These are phyloP conservation scores for Quercus engelmannii DNA, from an alignment of 306 rosid species.

Conservation along the genomic window DNA sequence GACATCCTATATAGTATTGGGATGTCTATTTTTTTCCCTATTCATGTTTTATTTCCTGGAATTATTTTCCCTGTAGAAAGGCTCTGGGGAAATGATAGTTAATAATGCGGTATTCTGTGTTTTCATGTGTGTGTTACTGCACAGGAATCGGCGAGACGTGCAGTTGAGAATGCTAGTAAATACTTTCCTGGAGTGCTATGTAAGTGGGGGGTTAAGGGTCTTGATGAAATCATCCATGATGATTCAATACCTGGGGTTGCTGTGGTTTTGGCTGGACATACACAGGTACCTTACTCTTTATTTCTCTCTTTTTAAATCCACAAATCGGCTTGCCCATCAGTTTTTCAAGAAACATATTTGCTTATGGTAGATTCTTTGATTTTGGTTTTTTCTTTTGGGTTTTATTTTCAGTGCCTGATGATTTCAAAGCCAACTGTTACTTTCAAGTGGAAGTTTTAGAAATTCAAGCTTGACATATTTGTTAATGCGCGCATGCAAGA, in stretches of 20 bases:
- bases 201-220: constrained; percentile 79
- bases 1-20: neutral
- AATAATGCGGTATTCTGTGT: neutral
- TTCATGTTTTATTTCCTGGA: neutral
- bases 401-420: neutral
- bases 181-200: constrained; percentile 50
- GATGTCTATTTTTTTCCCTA: neutral
- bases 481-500: neutral
- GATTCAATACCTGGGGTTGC: constrained; percentile 67
- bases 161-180: constrained; percentile 62
- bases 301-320: neutral
- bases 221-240: constrained; percentile 62
- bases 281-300: constrained; percentile 48
- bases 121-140: neutral
- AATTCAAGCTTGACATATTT: neutral
- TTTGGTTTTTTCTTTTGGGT: neutral
- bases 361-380: neutral
- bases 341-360: neutral
- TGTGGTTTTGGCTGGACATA: constrained; percentile 91
- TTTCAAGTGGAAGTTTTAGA: neutral
- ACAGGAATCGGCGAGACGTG: constrained; percentile 66
- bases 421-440: neutral
- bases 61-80: neutral
- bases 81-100: neutral
- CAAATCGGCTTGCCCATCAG: neutral